phyloP scores from a whole-genome alignment of 1,284 basidiomycete species.

The Ceratobasidium sp. region DNA sequence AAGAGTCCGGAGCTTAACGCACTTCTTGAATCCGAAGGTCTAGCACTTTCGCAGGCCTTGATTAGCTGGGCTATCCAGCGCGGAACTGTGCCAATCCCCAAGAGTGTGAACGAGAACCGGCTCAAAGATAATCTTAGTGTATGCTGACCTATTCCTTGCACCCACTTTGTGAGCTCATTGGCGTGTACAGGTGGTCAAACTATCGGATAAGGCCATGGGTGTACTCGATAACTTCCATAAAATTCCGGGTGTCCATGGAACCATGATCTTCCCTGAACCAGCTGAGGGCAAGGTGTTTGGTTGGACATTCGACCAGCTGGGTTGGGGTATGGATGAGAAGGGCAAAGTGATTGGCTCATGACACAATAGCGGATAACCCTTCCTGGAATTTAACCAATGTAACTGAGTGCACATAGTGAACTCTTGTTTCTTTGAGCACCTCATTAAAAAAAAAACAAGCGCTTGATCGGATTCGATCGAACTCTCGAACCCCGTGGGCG shows the following conservation, averaged over 20 bases:
- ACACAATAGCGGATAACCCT: background rate
- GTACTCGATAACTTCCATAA: constrained; percentile 36
- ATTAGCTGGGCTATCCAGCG: constrained; percentile 83
- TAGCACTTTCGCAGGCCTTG: constrained; percentile 79
- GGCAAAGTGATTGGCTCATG: constrained; percentile 23
- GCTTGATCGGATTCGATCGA: no score
- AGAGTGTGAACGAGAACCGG: constrained; percentile 58
- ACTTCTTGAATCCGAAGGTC: constrained; percentile 67
- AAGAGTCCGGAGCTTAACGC: constrained; percentile 58
- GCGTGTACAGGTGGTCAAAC: background rate
- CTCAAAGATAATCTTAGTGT: constrained; percentile 29
- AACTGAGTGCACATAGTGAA: no score
- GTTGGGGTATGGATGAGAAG: constrained; percentile 30
- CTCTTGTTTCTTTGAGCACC: no score
- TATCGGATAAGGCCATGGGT: constrained; percentile 15
- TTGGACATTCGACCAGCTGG: constrained; percentile 28
- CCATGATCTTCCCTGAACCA: background rate
- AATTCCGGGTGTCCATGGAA: constrained; percentile 10
- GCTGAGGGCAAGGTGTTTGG: constrained; percentile 4
- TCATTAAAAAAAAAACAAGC: no score
- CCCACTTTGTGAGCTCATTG: background rate
- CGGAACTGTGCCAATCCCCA: constrained; percentile 76
- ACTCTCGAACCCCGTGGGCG: no score
- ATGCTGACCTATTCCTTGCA: background rate
- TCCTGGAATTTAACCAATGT: no score